Percentiles rank a stretch among this genome's conserved stretches.
Evolutionary conservation across 1,139 yeast species (phyloP).

Genomic region (Yamadazyma friedrichii): DNA sequence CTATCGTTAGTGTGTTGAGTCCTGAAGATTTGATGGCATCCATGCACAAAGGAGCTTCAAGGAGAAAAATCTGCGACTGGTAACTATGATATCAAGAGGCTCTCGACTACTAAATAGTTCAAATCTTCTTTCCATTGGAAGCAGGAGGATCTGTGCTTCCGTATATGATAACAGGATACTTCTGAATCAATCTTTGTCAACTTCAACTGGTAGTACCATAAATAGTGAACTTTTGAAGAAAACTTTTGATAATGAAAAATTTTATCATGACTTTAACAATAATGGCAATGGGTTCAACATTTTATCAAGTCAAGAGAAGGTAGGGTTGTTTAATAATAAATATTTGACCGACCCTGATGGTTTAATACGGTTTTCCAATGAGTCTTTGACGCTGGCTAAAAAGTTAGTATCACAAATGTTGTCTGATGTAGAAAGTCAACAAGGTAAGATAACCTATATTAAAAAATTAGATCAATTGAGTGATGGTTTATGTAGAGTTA

Average conservation of each 20-base stretch:
- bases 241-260: constrained; percentile 49
- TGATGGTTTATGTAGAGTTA: constrained; percentile 86
- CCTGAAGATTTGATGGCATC: too few species aligned
- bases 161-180: too few species aligned
- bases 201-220: neutral
- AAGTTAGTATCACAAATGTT: constrained; percentile 56
- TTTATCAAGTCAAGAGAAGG: neutral
- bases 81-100: too few species aligned
- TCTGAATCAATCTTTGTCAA: too few species aligned
- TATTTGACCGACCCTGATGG: constrained; percentile 70
- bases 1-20: too few species aligned
- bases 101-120: too few species aligned
- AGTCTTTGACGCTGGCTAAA: constrained; percentile 64
- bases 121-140: too few species aligned
- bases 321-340: constrained; percentile 75
- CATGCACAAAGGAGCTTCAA: too few species aligned
- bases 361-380: constrained; percentile 61
- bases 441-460: constrained; percentile 55
- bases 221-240: constrained; percentile 18
- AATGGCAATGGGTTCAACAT: constrained; percentile 8
- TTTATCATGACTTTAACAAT: constrained; percentile 35
- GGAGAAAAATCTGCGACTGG: too few species aligned
- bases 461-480: constrained; percentile 77
- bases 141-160: too few species aligned
- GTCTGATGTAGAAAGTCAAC: constrained; percentile 35